Base-by-base conservation (phyloP, 2,329 filamentous ascomycete genomes). In the Orbilia brochopaga region DNA sequence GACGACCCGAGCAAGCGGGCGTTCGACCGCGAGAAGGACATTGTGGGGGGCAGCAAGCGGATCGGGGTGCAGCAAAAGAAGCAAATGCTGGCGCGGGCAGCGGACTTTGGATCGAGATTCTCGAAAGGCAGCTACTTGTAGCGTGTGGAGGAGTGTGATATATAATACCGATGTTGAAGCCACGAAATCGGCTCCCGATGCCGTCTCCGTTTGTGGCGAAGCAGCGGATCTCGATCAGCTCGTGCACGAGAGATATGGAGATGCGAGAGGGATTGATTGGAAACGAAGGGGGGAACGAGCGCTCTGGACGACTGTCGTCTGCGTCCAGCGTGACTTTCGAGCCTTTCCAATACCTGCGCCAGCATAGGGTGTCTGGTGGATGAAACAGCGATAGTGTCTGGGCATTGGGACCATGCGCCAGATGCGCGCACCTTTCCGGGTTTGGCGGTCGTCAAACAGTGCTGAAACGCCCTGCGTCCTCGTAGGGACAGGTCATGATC, bases 1-100 rank as follows among this genome's bases (percentile, higher is more conserved):
- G 93, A 97, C 80, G 92, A 97, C 78, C 93, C 94, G 0, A 96
- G 91, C 79, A 89, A 90, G 80, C 84, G 93, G 72, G 89, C 86
- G 0, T 97, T 97, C 80, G 91, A 97, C 80, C 85, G 87, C 74
- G 91, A 97, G 79, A 97, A 97, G 81, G 94, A 97, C 79, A 96
- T 97, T 86, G 89, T 86, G 42, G 81, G 90, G 1, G 88, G 88
- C 7, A 54, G 53, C 46, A 86, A 86, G 17, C 87, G 86, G 76
- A 86, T 97, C 59, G 89, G 87, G 24, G 82, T 87, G 74, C 84
- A 87, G 37, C 88, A 96, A 81, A 86, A 88, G 75, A 86, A 86
- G 76, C 90, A 97, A 75, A 82, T 97, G 82, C 79, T 97, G 69
- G 89, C 86, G 75, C 89, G 89, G 78, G 90, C 91, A 2, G 86